phyloP scores from a whole-genome alignment of 169 alveolate genomes.

The Pseudocohnilembus persalinus region DNA sequence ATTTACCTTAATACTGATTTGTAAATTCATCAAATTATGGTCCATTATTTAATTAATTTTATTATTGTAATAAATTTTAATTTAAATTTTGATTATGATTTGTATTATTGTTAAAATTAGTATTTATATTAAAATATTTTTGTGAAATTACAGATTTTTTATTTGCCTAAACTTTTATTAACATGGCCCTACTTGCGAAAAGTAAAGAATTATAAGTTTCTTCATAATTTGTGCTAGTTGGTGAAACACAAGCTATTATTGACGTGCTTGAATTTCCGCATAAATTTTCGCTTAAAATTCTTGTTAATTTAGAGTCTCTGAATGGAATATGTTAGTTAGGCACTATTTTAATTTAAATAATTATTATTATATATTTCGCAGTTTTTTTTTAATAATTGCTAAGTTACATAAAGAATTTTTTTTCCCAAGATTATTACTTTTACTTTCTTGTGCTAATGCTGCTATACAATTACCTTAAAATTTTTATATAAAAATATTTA shows the following conservation, averaged over 20 bases:
- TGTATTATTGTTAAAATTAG: neutral
- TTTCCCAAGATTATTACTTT: neutral
- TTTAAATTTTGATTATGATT: neutral
- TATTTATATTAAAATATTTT: no score
- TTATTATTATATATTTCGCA: no score
- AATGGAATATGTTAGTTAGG: conserved; percentile 25
- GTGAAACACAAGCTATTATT: neutral
- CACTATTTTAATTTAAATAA: neutral
- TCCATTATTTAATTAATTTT: neutral
- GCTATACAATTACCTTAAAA: conserved; percentile 54
- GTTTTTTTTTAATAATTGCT: no score
- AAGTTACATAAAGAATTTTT: neutral
- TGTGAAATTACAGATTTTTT: neutral
- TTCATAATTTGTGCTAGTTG: neutral
- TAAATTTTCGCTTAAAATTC: conserved; percentile 15
- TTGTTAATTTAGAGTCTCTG: conserved; percentile 35
- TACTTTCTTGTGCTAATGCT: conserved; percentile 38
- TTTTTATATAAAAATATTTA: no score
- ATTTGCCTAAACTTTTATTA: neutral
- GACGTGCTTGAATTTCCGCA: conserved; percentile 14
- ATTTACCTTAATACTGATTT: neutral
- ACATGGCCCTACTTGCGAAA: neutral
- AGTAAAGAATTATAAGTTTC: neutral
- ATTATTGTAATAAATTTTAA: neutral
- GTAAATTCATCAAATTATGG: neutral